Percentiles rank a stretch among this genome's conserved stretches.
These are phyloP conservation scores for Cytospora piceicola DNA, from an alignment of 2,329 filamentous ascomycete species.

Conservation along the genomic window DNA sequence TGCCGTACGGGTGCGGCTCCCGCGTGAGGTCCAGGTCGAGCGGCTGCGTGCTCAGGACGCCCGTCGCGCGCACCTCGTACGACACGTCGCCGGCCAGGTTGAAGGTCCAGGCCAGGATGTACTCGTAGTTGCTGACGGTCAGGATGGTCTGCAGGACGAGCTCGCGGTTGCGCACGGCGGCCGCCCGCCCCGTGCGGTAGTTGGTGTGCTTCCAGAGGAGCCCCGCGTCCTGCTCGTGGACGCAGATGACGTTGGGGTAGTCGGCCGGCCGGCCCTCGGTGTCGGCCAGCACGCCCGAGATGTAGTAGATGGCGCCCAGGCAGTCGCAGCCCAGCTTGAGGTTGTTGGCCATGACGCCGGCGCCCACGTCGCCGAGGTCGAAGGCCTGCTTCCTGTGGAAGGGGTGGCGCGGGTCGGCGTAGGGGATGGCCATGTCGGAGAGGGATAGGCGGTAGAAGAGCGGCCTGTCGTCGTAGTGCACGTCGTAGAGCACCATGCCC, in stretches of 20 bases:
- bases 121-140: slow-evolving; percentile 63
- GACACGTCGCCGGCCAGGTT: slow-evolving; percentile 49
- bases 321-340: slow-evolving; percentile 65
- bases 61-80: slow-evolving; percentile 31
- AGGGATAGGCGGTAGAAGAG: slow-evolving; percentile 64
- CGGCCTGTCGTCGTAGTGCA: slow-evolving; percentile 62
- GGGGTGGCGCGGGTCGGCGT: slow-evolving; percentile 63
- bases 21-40: slow-evolving; percentile 60
- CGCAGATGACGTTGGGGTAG: slow-evolving; percentile 53
- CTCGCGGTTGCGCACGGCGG: slow-evolving; percentile 55
- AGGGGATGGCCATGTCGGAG: slow-evolving; percentile 67
- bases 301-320: slow-evolving; percentile 60
- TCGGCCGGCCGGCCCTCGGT: slow-evolving; percentile 24
- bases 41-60: slow-evolving; percentile 60
- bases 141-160: slow-evolving; percentile 61
- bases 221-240: slow-evolving; percentile 62
- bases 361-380: slow-evolving; percentile 68
- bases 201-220: slow-evolving; percentile 63
- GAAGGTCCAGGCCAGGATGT: slow-evolving; percentile 43
- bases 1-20: slow-evolving; percentile 55
- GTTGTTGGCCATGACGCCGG: slow-evolving; percentile 67
- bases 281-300: slow-evolving; percentile 30
- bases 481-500: slow-evolving; percentile 65
- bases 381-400: slow-evolving; percentile 70
- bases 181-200: slow-evolving; percentile 55